These are phyloP conservation scores for Flaveria ramosissima DNA, from an alignment of 129 eudicot species.

Conservation along the genomic window DNA sequence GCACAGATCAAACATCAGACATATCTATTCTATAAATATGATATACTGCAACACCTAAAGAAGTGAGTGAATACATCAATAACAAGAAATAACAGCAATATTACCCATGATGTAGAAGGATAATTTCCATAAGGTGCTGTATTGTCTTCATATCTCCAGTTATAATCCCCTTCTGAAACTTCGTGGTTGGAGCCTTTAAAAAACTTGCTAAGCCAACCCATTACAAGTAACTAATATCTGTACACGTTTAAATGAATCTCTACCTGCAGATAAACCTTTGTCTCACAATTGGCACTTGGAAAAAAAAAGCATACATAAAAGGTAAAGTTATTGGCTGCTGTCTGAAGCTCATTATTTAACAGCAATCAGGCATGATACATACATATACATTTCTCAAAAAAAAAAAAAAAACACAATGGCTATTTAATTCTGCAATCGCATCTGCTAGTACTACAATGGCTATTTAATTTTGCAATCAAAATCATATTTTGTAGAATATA, in stretches of 20 bases:
- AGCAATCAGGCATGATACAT: not conserved
- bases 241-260: conserved; percentile 35
- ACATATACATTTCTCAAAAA: not conserved
- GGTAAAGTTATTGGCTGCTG: not conserved
- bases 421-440: too few species aligned
- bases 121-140: conserved; percentile 43
- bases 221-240: conserved; percentile 35
- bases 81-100: conserved; percentile 9
- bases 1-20: conserved; percentile 13
- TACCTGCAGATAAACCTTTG: conserved; percentile 40
- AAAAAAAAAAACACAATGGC: too few species aligned
- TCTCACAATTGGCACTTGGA: conserved; percentile 8
- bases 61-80: conserved; percentile 6
- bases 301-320: conserved; percentile 18
- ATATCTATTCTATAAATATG: conserved; percentile 5
- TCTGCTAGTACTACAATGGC: too few species aligned
- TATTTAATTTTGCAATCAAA: not conserved
- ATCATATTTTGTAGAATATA: not conserved
- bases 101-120: conserved; percentile 80
- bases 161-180: conserved; percentile 62
- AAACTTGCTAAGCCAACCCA: conserved; percentile 97
- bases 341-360: not conserved
- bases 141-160: conserved; percentile 58
- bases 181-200: conserved; percentile 83
- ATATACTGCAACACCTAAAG: not conserved